Evolutionary conservation across 2,329 filamentous ascomycete genomes (phyloP), one percentile per base, ranked within the genome.

Genomic region (Cytospora leucostoma): DNA sequence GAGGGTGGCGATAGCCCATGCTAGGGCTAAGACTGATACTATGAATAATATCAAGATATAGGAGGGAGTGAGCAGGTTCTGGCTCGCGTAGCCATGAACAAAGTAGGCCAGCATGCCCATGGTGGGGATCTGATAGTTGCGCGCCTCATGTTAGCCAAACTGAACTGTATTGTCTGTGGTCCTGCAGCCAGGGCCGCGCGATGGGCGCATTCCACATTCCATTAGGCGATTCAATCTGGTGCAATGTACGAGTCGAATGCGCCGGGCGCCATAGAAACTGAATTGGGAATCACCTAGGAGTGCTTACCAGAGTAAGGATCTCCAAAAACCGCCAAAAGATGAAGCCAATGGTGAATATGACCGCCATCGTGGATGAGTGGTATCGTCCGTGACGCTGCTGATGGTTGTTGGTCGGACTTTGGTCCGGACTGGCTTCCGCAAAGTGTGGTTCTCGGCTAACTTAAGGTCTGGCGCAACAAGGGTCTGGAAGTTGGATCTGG

Each of bases 91-190:
- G 68, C 80, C 79, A 74, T 88, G 75, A 67, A 89, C 83, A 72
- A 89, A 89, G 79, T 82, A 89, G 69, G 84, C 81, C 59, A 88
- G 82, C 83, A 89, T 88, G 75, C 87, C 86, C 74, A 89, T 81
- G 32, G 78, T 82, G 51, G 86, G 86, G 72, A 88, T 87, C 86
- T 89, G 67, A 15, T 1, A 56, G 27, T 19, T 32, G 35, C 56
- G 34, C 35, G 40, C 27, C 57, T 27, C 62, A 49, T 47, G 59
- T 56, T 21, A 56, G 54, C 56, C 17, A 50, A 35, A 40, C 12
- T 44, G 13, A 38, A 34, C 32, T 37, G 17, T 3, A n/a, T n/a
- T 6, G 17, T 44, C 38, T n/a, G 15, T 6, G 12, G 38, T 44
- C 27, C 27, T 27, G 27, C 2, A 27, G 15, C 17, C 11, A 15